Percentiles rank a stretch among this genome's conserved stretches.
These are phyloP conservation scores for Alternaria tenuissima DNA, from an alignment of 2,329 filamentous ascomycete genomes.

Conservation along the genomic window DNA sequence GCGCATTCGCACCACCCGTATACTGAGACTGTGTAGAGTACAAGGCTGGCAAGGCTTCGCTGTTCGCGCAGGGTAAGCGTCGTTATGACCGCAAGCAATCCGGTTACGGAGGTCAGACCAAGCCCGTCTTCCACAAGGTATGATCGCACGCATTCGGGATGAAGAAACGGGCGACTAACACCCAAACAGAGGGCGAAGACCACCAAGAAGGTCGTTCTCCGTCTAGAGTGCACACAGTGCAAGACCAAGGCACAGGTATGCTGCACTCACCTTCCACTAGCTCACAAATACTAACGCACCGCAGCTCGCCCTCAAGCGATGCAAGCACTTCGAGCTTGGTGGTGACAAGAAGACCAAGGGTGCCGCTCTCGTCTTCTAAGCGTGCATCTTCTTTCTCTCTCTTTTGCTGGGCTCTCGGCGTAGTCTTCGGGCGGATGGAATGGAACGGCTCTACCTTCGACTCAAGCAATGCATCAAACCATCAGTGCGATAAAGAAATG, in stretches of 20 bases:
- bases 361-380: constrained; percentile 99
- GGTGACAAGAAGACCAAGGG: constrained; percentile 99
- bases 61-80: constrained; percentile 98
- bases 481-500: constrained; percentile 29
- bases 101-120: constrained; percentile 99
- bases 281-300: constrained; percentile 52
- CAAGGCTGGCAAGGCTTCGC: constrained; percentile 95
- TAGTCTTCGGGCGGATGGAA: constrained; percentile 49
- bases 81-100: constrained; percentile 92
- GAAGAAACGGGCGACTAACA: constrained; percentile 23
- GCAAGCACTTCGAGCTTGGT: constrained; percentile 99
- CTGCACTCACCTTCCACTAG: not conserved
- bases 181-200: constrained; percentile 90
- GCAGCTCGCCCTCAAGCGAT: constrained; percentile 98
- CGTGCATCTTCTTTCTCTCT: constrained; percentile 58
- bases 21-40: constrained; percentile 65
- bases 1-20: constrained; percentile 9
- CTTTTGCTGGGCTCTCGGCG: constrained; percentile 52
- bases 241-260: constrained; percentile 62
- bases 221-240: constrained; percentile 96
- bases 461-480: constrained; percentile 42
- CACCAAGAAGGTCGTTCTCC: constrained; percentile 99
- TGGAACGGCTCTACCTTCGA: constrained; percentile 48
- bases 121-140: constrained; percentile 96
- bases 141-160: not conserved